Conservation (phyloP, 176 grass and related monocot genomes). For the Oryza meridionalis region DNA sequence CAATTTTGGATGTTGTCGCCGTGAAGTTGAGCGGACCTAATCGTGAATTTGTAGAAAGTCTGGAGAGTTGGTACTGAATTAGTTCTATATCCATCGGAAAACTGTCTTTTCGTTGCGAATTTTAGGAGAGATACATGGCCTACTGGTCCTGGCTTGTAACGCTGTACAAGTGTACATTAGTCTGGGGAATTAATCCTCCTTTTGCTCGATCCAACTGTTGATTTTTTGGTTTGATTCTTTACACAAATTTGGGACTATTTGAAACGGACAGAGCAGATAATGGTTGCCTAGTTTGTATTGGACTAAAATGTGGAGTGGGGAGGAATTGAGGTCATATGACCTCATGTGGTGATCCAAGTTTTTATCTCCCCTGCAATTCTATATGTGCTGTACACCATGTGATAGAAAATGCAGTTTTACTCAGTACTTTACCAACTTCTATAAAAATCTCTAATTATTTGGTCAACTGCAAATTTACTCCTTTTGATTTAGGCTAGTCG, state of each 20-base stretch:
- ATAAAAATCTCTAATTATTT: not conserved
- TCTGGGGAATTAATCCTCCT: not conserved
- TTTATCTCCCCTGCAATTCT: conserved; percentile 5
- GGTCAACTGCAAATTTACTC: not conserved
- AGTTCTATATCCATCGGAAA: not conserved
- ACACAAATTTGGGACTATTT: not conserved
- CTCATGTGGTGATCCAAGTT: not conserved
- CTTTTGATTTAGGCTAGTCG: not conserved
- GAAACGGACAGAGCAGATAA: not conserved
- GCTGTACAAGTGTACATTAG: not conserved
- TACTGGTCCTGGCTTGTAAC: not conserved
- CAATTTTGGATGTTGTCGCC: not conserved
- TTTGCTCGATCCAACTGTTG: not conserved
- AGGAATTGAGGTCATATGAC: not conserved
- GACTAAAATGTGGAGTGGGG: not conserved
- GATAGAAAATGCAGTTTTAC: not conserved
- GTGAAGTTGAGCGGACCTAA: not conserved
- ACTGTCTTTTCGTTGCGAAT: not conserved
- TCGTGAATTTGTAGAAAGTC: not conserved
- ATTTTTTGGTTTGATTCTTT: not conserved
- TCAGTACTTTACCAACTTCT: not conserved
- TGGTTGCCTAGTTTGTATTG: not conserved
- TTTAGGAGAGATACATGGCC: not conserved
- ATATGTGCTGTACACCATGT: not conserved
- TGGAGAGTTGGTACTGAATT: not conserved